A percentile compares a stretch with the other conserved stretches of the same genome.
Conservation (phyloP, 140 eudicot species). For the Anethum foeniculum region DNA sequence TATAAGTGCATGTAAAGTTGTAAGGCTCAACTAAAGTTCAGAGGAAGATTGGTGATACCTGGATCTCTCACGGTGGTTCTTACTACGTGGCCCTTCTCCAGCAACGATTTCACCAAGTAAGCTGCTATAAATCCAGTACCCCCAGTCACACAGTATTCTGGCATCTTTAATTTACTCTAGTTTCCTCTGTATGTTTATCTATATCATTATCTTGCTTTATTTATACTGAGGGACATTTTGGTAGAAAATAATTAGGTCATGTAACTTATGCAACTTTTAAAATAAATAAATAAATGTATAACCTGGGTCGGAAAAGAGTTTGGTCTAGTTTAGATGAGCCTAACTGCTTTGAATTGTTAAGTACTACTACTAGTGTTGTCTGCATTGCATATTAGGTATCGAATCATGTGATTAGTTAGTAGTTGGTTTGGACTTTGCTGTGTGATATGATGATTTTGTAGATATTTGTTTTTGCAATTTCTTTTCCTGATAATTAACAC, state of each 20-base stretch:
- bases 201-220: neutral
- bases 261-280: neutral
- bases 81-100: slow-evolving; percentile 56
- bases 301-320: neutral
- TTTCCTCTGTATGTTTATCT: neutral
- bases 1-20: neutral
- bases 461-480: neutral
- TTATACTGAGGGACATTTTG: neutral
- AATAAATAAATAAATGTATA: neutral
- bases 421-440: neutral
- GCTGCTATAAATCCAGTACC: slow-evolving; percentile 94
- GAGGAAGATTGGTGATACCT: slow-evolving; percentile 33
- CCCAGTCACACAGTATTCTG: slow-evolving; percentile 88
- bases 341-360: neutral
- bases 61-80: slow-evolving; percentile 90
- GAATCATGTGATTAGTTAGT: neutral
- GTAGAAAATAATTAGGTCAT: neutral
- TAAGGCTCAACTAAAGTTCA: neutral
- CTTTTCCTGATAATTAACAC: too few species aligned
- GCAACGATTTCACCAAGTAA: slow-evolving; percentile 56
- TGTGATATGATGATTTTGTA: neutral
- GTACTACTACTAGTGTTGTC: neutral
- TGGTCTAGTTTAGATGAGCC: neutral
- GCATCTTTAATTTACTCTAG: slow-evolving; percentile 33
- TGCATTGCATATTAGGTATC: neutral